Evolutionary conservation across 495 filamentous ascomycete species (phyloP).

Genomic region (Sordaria brevicollis): DNA sequence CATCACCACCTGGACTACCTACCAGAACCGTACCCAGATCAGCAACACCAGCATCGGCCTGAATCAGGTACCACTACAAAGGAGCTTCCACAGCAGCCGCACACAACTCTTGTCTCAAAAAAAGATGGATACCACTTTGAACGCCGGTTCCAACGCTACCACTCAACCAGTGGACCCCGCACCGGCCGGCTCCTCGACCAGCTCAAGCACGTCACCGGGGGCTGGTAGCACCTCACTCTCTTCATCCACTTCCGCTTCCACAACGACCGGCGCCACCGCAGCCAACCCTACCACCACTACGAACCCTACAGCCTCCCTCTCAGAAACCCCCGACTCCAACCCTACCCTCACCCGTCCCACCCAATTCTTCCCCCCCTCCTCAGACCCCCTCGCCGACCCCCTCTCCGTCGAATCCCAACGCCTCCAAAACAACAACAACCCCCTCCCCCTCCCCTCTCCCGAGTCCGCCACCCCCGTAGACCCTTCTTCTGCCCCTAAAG

Average conservation of each 20-base stretch:
- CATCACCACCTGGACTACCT: not conserved
- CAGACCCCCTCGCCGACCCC: not conserved
- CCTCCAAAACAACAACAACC: not conserved
- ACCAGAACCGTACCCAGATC: not conserved
- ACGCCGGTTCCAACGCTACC: not conserved
- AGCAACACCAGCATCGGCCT: not conserved
- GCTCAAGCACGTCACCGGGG: not conserved
- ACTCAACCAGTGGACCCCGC: not conserved
- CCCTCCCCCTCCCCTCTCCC: slow-evolving; percentile 17
- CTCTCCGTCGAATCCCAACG: not conserved
- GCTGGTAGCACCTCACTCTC: not conserved
- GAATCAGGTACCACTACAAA: not conserved
- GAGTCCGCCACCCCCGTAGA: slow-evolving; percentile 1
- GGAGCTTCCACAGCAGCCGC: too few relatives aligned
- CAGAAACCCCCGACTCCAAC: not conserved
- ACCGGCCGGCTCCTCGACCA: not conserved
- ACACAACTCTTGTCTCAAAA: too few relatives aligned
- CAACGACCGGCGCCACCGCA: not conserved
- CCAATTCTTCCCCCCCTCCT: not conserved
- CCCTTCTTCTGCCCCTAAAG: too few relatives aligned
- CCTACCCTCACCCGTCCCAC: not conserved
- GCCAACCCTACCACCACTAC: not conserved
- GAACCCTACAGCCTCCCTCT: not conserved
- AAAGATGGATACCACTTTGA: not conserved
- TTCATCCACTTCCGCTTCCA: not conserved